These are phyloP conservation scores for Paecilomyces sp. DNA, from an alignment of 2,329 filamentous ascomycete genomes.

Conservation along the genomic window DNA sequence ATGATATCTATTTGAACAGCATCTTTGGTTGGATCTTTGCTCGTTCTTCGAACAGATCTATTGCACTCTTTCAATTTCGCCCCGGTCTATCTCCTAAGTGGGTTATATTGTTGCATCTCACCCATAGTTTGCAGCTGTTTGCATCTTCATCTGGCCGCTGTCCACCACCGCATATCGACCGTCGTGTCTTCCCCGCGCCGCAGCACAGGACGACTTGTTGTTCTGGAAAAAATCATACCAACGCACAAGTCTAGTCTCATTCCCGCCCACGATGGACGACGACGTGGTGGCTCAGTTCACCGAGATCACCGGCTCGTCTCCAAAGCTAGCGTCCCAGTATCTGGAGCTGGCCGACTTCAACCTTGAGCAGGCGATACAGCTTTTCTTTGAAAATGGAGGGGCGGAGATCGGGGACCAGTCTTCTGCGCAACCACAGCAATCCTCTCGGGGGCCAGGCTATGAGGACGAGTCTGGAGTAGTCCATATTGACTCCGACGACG, in stretches of 20 bases:
- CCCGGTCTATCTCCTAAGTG: background rate
- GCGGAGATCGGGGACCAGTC: constrained; percentile 46
- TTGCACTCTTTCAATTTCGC: background rate
- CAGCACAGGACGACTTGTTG: background rate
- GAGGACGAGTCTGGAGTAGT: constrained; percentile 58
- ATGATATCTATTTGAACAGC: background rate
- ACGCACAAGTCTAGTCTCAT: background rate
- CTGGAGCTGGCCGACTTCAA: constrained; percentile 79
- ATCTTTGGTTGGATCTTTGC: background rate
- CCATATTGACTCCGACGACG: constrained; percentile 70
- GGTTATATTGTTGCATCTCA: background rate
- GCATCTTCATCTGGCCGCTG: constrained; percentile 14
- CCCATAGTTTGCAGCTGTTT: constrained; percentile 23
- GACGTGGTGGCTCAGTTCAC: constrained; percentile 68
- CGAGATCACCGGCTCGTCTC: constrained; percentile 68
- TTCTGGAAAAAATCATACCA: background rate
- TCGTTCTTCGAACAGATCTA: background rate
- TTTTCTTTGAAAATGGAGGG: constrained; percentile 86
- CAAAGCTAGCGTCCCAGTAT: constrained; percentile 71
- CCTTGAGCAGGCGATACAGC: constrained; percentile 74
- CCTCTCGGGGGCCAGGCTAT: constrained; percentile 30
- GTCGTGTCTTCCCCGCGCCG: background rate
- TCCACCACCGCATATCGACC: constrained; percentile 2
- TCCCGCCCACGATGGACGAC: constrained; percentile 54
- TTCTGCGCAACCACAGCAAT: constrained; percentile 22